A percentile compares a stretch with the other conserved stretches of the same genome.
These are phyloP conservation scores for Ceratobasidium sp. DNA, from an alignment of 1,284 basidiomycete genomes.

Conservation along the genomic window DNA sequence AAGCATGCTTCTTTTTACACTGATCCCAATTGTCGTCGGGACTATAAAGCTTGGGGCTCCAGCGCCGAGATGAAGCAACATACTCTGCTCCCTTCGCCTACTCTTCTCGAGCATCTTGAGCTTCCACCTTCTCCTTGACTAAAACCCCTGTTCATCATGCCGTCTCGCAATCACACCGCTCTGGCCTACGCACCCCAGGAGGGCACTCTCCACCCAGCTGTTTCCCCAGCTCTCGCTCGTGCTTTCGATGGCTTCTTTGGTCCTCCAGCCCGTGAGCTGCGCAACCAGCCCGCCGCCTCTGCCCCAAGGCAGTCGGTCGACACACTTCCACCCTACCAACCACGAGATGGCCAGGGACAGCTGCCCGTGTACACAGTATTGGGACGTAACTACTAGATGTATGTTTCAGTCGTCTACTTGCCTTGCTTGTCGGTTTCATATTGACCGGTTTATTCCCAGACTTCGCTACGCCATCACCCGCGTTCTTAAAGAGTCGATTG, in stretches of 20 bases:
- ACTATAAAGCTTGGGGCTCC: slow-evolving; percentile 27
- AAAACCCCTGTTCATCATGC: slow-evolving; percentile 1
- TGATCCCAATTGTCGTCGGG: slow-evolving; percentile 37
- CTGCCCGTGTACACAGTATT: slow-evolving; percentile 31
- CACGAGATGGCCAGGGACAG: background rate
- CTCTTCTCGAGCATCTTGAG: background rate
- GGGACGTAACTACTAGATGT: slow-evolving; percentile 29
- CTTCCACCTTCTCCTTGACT: slow-evolving; percentile 4
- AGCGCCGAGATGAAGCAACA: background rate
- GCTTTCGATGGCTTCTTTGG: slow-evolving; percentile 41
- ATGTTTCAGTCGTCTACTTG: background rate
- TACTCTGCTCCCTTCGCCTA: slow-evolving; percentile 2
- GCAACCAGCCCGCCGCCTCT: slow-evolving; percentile 19
- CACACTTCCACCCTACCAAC: slow-evolving; percentile 22
- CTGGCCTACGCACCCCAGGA: slow-evolving; percentile 27
- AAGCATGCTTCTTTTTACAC: slow-evolving; percentile 14
- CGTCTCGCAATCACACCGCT: slow-evolving; percentile 33
- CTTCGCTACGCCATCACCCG: background rate
- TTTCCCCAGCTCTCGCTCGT: slow-evolving; percentile 30
- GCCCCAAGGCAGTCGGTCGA: slow-evolving; percentile 25
- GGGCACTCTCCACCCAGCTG: slow-evolving; percentile 16
- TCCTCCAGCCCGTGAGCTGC: slow-evolving; percentile 37
- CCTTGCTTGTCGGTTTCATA: background rate
- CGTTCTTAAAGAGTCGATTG: background rate
- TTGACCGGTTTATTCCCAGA: background rate